Evolutionary conservation across 2,329 filamentous ascomycete genomes (phyloP), one percentile per base, ranked within the genome.

Genomic region (Fusarium xylarioides): DNA sequence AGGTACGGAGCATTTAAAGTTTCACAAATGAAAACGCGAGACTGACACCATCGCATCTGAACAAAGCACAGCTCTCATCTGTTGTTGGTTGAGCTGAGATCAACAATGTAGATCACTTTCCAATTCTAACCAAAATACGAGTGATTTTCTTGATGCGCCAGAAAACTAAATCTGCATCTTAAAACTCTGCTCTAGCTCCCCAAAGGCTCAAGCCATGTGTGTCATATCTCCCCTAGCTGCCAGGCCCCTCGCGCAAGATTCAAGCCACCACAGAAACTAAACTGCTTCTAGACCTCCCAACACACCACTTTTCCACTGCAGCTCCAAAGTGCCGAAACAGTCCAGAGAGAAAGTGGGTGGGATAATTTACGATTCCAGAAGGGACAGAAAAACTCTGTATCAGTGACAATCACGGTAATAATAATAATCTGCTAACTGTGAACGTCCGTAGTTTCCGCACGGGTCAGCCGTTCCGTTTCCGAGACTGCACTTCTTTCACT

Each of bases 301-400:
- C 55, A 43, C 55, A 54, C 61, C 50, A 66, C 30, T 32, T 62
- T 18, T 18, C 23, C n/a, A 28, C 15, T 11, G 11, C 18, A 50
- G 28, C 21, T 23, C 12, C 26, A 28, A 38, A 49, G 18, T 56
- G 37, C 44, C 40, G 44, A 56, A 42, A 34, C 26, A 44, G 42
- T 7, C n/a, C 42, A 23, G 38, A 19, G 34, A n/a, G 34, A 30
- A 23, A 46, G 65, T 68, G 54, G 37, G 65, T 68, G 21, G 26
- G 55, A 34, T 47, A 68, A 68, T 68, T 68, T 68, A 15, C 40
- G 28, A n/a, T 53, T 18, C 40, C 26, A 55, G 35, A 46, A 38
- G 19, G 46, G 15, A 34, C 9, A 50, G 47, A 46, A 47, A 44
- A 63, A 49, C 26, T 65, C 11, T 44, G 57, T 46, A 54, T 35